Conservation (phyloP, 495 filamentous ascomycete genomes). For the Immersiella caudata region DNA sequence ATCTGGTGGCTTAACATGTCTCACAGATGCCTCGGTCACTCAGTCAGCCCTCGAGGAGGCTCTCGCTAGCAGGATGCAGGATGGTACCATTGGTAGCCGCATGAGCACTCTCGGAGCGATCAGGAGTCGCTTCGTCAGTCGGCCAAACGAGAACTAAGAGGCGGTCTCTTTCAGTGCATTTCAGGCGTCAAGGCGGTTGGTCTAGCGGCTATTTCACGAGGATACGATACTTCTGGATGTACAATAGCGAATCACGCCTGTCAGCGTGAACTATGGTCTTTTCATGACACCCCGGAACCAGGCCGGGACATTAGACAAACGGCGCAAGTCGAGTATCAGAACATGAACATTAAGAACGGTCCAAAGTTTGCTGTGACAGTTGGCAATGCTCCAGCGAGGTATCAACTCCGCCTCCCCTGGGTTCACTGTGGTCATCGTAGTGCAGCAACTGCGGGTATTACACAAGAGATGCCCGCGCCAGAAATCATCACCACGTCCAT, state of each 20-base stretch:
- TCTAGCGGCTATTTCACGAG: background rate
- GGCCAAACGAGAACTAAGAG: conserved; percentile 8
- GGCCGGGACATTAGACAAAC: background rate
- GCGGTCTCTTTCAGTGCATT: background rate
- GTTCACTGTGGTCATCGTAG: too few species aligned
- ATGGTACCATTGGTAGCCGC: conserved; percentile 71
- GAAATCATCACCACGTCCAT: too few species aligned
- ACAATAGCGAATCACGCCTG: background rate
- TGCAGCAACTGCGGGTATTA: too few species aligned
- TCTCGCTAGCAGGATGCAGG: conserved; percentile 88
- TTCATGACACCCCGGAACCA: background rate
- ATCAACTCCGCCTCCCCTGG: too few species aligned
- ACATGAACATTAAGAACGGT: background rate
- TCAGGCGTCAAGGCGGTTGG: background rate
- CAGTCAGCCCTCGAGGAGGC: conserved; percentile 93
- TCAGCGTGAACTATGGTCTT: background rate
- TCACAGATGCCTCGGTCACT: conserved; percentile 84
- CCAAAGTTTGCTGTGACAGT: too few species aligned
- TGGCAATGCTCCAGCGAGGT: too few species aligned
- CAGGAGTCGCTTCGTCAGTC: conserved; percentile 45
- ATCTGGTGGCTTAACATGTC: conserved; percentile 9
- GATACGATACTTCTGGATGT: background rate
- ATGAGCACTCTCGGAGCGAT: conserved; percentile 79
- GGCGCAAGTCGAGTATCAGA: background rate
- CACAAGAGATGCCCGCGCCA: too few species aligned